Conservation (phyloP, 1,139 yeast genomes). For the Scheffersomyces segobiensis region DNA sequence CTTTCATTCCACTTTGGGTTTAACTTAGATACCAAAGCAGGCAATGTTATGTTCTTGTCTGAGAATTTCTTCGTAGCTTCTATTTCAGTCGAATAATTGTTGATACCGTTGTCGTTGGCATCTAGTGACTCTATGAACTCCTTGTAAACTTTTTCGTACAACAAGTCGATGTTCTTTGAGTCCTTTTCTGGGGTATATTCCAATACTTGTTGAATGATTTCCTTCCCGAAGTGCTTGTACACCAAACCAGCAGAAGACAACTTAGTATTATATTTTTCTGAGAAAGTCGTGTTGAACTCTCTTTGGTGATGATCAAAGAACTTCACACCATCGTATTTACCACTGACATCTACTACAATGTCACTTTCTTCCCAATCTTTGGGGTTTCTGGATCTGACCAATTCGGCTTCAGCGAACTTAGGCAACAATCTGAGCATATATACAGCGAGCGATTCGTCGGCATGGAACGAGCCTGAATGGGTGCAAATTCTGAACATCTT, state of each 20-base stretch:
- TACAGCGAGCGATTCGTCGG: slow-evolving; percentile 96
- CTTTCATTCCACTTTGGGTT: slow-evolving; percentile 84
- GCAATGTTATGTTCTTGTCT: slow-evolving; percentile 67
- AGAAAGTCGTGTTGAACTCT: slow-evolving; percentile 42
- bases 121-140: slow-evolving; percentile 86
- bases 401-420: slow-evolving; percentile 59
- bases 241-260: slow-evolving; percentile 92
- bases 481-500: slow-evolving; percentile 65
- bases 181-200: slow-evolving; percentile 28
- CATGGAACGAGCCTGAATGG: slow-evolving; percentile 94
- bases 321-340: slow-evolving; percentile 85
- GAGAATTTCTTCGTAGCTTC: slow-evolving; percentile 45
- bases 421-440: slow-evolving; percentile 79
- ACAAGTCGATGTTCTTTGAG: slow-evolving; percentile 48
- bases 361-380: slow-evolving; percentile 84
- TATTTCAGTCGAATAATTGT: slow-evolving; percentile 60
- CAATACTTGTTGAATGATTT: slow-evolving; percentile 56
- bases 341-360: slow-evolving; percentile 93
- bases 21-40: slow-evolving; percentile 71
- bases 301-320: slow-evolving; percentile 97
- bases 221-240: slow-evolving; percentile 89
- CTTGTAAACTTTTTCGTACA: slow-evolving; percentile 74
- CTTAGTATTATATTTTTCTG: slow-evolving; percentile 55
- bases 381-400: slow-evolving; percentile 83
- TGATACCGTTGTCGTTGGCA: slow-evolving; percentile 94